Evolutionary conservation across 257 asterid species (phyloP).

Genomic region (Solanum dulcamara): DNA sequence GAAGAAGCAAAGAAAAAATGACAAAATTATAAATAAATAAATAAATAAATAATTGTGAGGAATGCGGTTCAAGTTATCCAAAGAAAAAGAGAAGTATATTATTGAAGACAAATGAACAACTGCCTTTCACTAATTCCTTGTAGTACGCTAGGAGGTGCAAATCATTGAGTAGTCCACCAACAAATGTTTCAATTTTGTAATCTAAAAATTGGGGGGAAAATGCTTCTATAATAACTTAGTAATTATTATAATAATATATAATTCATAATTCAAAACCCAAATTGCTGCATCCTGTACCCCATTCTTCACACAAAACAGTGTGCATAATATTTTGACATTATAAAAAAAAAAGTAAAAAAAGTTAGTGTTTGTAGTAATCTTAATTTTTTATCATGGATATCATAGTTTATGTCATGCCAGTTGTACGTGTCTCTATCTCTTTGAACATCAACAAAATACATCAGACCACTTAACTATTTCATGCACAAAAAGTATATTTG

Average conservation of each 20-base stretch:
- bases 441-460: background rate
- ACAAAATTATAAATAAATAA: background rate
- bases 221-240: background rate
- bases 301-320: background rate
- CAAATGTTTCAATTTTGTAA: background rate
- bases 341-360: background rate
- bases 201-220: background rate
- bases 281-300: background rate
- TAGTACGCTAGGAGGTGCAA: no score
- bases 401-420: background rate
- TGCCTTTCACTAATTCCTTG: no score
- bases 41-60: background rate
- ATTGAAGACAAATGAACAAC: background rate
- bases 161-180: background rate
- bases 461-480: background rate
- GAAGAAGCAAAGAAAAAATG: background rate
- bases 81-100: background rate
- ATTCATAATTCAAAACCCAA: background rate
- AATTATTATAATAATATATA: background rate
- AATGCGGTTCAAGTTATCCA: background rate
- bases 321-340: background rate
- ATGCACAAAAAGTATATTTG: background rate
- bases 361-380: background rate
- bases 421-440: background rate
- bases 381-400: background rate